These are phyloP conservation scores for Ascochyta clinopodiicola DNA, from an alignment of 2,329 filamentous ascomycete genomes.

Conservation along the genomic window DNA sequence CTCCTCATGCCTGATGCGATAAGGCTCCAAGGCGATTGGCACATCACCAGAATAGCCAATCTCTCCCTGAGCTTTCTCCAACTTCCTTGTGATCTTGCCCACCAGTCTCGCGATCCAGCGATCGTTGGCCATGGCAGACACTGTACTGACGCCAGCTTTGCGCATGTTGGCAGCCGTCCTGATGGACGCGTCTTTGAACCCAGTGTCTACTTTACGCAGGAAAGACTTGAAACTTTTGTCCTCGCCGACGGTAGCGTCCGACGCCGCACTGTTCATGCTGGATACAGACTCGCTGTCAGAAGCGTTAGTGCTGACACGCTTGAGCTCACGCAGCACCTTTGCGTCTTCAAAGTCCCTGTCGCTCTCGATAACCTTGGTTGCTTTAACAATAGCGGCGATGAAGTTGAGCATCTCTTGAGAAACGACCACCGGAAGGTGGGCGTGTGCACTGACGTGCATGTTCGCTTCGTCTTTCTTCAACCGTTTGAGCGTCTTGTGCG, in stretches of 20 bases:
- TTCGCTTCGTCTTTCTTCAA: slow-evolving; percentile 56
- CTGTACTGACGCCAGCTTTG: slow-evolving; percentile 53
- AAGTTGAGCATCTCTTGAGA: slow-evolving; percentile 62
- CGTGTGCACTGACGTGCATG: slow-evolving; percentile 57
- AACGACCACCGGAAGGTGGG: slow-evolving; percentile 57
- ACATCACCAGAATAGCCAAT: slow-evolving; percentile 59
- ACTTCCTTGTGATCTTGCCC: slow-evolving; percentile 57
- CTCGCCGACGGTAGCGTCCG: slow-evolving; percentile 25
- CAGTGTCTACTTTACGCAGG: slow-evolving; percentile 31
- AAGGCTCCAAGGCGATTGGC: slow-evolving; percentile 51
- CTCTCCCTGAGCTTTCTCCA: slow-evolving; percentile 59
- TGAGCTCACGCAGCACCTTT: slow-evolving; percentile 35
- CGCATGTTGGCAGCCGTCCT: slow-evolving; percentile 56
- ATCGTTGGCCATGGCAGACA: slow-evolving; percentile 58
- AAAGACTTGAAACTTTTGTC: slow-evolving; percentile 35
- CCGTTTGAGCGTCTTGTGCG: slow-evolving; percentile 50
- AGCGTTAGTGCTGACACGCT: slow-evolving; percentile 32
- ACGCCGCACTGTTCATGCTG: slow-evolving; percentile 27
- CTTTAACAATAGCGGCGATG: slow-evolving; percentile 62
- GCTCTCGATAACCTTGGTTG: slow-evolving; percentile 62
- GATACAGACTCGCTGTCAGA: slow-evolving; percentile 25
- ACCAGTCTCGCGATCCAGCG: slow-evolving; percentile 63
- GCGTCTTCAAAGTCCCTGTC: slow-evolving; percentile 55
- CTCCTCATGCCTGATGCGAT: slow-evolving; percentile 44
- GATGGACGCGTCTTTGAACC: slow-evolving; percentile 41